Evolutionary conservation across 2,329 filamentous ascomycete genomes (phyloP).

Genomic region (Exophiala xenobiotica): DNA sequence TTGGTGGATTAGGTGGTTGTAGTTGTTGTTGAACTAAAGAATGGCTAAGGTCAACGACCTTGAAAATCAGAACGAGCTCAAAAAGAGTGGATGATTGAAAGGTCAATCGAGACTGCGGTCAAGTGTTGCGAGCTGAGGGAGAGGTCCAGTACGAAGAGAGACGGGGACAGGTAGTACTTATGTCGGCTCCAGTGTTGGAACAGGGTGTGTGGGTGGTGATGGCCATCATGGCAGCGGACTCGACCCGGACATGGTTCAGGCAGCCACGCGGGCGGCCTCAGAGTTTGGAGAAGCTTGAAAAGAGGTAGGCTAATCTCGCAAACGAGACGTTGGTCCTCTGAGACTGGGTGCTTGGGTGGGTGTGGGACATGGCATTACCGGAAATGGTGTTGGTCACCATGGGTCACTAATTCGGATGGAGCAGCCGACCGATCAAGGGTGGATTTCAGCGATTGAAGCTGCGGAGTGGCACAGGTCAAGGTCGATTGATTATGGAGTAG

Average conservation of each 20-base stretch:
- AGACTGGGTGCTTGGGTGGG: too few relatives aligned
- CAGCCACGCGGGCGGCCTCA: conserved; percentile 24
- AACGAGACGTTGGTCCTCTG: conserved; percentile 8
- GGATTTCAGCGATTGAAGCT: neutral
- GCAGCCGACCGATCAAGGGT: conserved; percentile 2
- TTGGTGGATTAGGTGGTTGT: conserved; percentile 9
- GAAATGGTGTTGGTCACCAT: conserved; percentile 12
- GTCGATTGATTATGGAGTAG: neutral
- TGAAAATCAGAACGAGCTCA: conserved; percentile 20
- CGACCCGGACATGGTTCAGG: conserved; percentile 10
- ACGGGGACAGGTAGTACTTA: conserved; percentile 20
- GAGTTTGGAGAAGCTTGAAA: conserved; percentile 8
- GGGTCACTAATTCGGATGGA: neutral
- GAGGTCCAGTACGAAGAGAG: conserved; percentile 5
- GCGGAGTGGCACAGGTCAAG: conserved; percentile 1
- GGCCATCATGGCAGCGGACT: conserved; percentile 1
- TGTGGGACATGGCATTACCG: too few relatives aligned
- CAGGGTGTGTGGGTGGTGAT: conserved; percentile 10
- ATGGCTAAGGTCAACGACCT: conserved; percentile 30
- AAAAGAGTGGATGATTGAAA: conserved; percentile 33
- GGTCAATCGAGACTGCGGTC: conserved; percentile 25
- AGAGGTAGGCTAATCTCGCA: conserved; percentile 22
- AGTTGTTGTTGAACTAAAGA: conserved; percentile 23
- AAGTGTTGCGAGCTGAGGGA: conserved; percentile 20
- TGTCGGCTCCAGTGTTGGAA: conserved; percentile 9